phyloP scores from a whole-genome alignment of 1,284 basidiomycete genomes.

The Termitomyces sp. region DNA sequence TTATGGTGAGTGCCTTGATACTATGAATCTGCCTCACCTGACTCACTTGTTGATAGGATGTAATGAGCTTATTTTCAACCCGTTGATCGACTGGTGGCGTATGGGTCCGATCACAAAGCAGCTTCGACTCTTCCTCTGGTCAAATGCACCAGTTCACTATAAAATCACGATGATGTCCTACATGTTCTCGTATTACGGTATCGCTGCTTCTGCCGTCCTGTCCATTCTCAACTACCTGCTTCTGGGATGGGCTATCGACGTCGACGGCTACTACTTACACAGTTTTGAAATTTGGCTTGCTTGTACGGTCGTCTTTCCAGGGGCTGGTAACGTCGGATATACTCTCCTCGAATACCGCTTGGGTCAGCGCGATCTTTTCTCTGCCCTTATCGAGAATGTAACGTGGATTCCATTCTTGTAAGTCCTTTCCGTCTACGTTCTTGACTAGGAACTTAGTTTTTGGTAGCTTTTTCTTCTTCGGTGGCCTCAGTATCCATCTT shows the following conservation, averaged over 20 bases:
- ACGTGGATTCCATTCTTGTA: slow-evolving; percentile 85
- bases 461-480: slow-evolving; percentile 78
- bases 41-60: slow-evolving; percentile 33
- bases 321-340: slow-evolving; percentile 70
- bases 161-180: slow-evolving; percentile 79
- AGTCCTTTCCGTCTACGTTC: slow-evolving; percentile 26
- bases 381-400: slow-evolving; percentile 53
- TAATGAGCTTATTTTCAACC: slow-evolving; percentile 77
- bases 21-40: neutral
- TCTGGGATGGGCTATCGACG: slow-evolving; percentile 62
- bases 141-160: slow-evolving; percentile 72
- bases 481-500: slow-evolving; percentile 71
- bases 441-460: too few relatives aligned
- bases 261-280: slow-evolving; percentile 70
- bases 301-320: slow-evolving; percentile 73
- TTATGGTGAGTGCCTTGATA: slow-evolving; percentile 27
- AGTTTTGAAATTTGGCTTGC: slow-evolving; percentile 78
- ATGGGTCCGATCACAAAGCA: slow-evolving; percentile 74
- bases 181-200: slow-evolving; percentile 87
- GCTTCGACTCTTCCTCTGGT: slow-evolving; percentile 74
- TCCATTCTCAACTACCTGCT: slow-evolving; percentile 72
- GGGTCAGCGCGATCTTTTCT: slow-evolving; percentile 56
- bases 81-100: slow-evolving; percentile 65
- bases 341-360: slow-evolving; percentile 77
- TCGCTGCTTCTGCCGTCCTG: slow-evolving; percentile 64